Percentiles rank a stretch among this genome's conserved stretches.
Evolutionary conservation across 164 flowering plant genomes (phyloP).

Genomic region (Hamamelis virginiana): DNA sequence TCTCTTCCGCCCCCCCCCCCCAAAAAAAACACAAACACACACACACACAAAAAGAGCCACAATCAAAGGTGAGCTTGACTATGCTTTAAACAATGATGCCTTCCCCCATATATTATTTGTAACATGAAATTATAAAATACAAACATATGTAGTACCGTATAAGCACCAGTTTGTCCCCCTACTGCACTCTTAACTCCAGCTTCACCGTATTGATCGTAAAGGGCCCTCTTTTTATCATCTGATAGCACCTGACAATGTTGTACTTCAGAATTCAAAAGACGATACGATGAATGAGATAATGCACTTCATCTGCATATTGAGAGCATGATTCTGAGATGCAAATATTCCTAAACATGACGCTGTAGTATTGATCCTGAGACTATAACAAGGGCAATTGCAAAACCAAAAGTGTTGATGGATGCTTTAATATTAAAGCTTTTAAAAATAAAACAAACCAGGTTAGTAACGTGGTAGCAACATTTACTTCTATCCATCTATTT

Average conservation of each 20-base stretch:
- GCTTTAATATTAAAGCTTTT: too few species aligned
- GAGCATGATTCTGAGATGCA: not conserved
- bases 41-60: too few species aligned
- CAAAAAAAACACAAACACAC: too few species aligned
- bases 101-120: not conserved
- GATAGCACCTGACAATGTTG: slow-evolving; percentile 86
- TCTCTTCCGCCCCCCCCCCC: too few species aligned
- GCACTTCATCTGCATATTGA: not conserved
- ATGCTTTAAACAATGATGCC: not conserved
- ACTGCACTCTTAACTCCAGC: slow-evolving; percentile 89
- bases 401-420: too few species aligned
- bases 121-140: not conserved
- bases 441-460: too few species aligned
- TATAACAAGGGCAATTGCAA: too few species aligned
- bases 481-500: too few species aligned
- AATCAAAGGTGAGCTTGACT: too few species aligned
- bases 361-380: too few species aligned
- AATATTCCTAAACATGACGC: not conserved
- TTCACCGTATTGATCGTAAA: slow-evolving; percentile 97
- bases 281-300: slow-evolving; percentile 7
- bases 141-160: slow-evolving; percentile 58
- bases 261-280: slow-evolving; percentile 49
- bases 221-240: slow-evolving; percentile 93
- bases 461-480: too few species aligned
- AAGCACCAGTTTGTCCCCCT: slow-evolving; percentile 74